Conservation (phyloP, 2,329 filamentous ascomycete genomes). For the Colletotrichum tropicicola region DNA sequence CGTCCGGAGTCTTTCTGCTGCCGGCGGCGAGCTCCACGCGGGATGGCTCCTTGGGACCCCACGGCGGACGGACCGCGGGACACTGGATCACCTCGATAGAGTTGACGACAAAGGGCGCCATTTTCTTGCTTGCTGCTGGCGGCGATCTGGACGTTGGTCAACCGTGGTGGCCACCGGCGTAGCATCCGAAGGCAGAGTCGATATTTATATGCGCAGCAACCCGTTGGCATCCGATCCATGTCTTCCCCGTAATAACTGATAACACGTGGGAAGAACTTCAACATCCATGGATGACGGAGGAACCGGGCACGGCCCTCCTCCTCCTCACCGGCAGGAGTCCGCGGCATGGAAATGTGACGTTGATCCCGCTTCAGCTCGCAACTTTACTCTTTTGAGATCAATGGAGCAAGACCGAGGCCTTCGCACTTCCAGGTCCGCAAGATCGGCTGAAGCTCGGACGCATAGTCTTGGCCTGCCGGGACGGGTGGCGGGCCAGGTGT, state of each 20-base stretch:
- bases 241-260: too few species aligned
- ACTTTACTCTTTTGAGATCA: too few species aligned
- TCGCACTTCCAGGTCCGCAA: neutral
- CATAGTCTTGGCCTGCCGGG: neutral
- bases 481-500: neutral
- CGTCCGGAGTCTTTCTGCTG: neutral
- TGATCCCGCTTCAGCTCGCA: neutral
- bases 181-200: too few species aligned
- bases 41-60: conserved; percentile 9
- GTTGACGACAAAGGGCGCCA: conserved; percentile 12
- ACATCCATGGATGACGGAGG: too few species aligned
- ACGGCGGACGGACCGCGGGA: neutral
- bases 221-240: too few species aligned
- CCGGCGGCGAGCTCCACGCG: conserved; percentile 1
- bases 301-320: too few species aligned
- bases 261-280: too few species aligned
- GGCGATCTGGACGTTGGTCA: too few species aligned
- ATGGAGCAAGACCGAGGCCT: neutral
- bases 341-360: neutral
- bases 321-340: neutral
- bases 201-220: too few species aligned
- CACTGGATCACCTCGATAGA: neutral
- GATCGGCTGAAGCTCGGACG: neutral
- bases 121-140: too few species aligned
- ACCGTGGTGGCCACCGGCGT: too few species aligned